Evolutionary conservation across 768 basidiomycete species (phyloP), one percentile per base, ranked within the genome.

Genomic region (Auricularia heimuer): DNA sequence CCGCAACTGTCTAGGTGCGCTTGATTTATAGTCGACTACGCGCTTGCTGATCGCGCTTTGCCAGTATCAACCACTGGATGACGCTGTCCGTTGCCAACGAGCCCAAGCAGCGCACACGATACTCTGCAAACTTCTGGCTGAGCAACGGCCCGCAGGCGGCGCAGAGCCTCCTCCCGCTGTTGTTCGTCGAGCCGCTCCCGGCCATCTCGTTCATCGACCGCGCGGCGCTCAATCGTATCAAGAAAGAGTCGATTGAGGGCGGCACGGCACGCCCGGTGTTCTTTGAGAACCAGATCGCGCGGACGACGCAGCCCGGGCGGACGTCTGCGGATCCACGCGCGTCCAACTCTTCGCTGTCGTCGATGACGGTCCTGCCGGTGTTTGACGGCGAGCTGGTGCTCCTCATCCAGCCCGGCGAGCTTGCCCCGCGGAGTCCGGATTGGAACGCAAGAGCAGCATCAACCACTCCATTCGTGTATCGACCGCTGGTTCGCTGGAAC

Each of bases 391-490:
- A 92, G 68, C 75, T 92, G 3, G 73, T 90, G 33, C 77, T 94
- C 12, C 79, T 88, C 11, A 86, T 90, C 1, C 88, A 87, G 63
- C 78, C 79, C 39, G 79, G 77, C 61, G 62, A 24, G 56, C 58
- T 61, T 36, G 58, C n/a, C 8, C 34, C 24, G 58, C 85, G 64
- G 69, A 73, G 44, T 70, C 77, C 24, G 70, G 70, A 21, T 63
- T 66, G 51, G 81, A 72, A 7, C 65, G 44, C 68, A 69, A 47
- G 54, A 14, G 67, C 88, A 11, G 75, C 78, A 16, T 82, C 90
- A 11, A 80, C 82, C 89, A 90, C 1, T 90, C 89, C 3, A 90
- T 92, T 63, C 85, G 91, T 21, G 88, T 92, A 60, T 89, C 86
- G 67, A 85, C 90, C 0, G 56, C 24, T 4, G 82, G 84, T 35